phyloP scores from a whole-genome alignment of 495 filamentous ascomycete genomes.

The Aspergillus funiculosus region DNA sequence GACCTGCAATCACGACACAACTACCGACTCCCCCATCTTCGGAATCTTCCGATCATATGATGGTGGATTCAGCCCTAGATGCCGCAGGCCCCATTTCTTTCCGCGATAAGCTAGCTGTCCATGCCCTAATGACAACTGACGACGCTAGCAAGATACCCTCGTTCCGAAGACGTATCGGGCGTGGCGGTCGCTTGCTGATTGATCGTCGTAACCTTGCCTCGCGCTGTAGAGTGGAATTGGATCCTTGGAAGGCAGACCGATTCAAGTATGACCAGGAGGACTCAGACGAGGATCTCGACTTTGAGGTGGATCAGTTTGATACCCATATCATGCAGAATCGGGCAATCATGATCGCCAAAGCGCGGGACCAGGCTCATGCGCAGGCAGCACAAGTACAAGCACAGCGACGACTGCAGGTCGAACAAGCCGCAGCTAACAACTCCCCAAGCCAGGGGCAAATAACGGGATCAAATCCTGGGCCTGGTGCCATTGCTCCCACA shows the following conservation, averaged over 20 bases:
- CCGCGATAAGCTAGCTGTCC: conserved; percentile 45
- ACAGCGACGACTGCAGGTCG: conserved; percentile 37
- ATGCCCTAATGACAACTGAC: conserved; percentile 42
- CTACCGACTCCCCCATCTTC: conserved; percentile 83
- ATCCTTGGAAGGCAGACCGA: conserved; percentile 55
- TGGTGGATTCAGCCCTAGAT: conserved; percentile 41
- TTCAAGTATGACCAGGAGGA: conserved; percentile 74
- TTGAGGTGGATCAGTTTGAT: conserved; percentile 66
- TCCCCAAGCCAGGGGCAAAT: conserved; percentile 25
- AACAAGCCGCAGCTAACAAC: conserved; percentile 34
- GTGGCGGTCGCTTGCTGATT: conserved; percentile 73
- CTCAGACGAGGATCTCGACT: conserved; percentile 65
- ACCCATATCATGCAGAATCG: conserved; percentile 66
- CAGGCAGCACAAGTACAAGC: conserved; percentile 40
- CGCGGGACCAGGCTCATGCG: conserved; percentile 45
- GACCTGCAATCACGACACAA: conserved; percentile 75
- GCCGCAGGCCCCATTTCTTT: conserved; percentile 39
- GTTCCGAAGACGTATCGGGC: conserved; percentile 66
- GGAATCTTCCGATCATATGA: conserved; percentile 56
- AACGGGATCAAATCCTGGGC: conserved; percentile 32
- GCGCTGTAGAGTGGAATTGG: conserved; percentile 46
- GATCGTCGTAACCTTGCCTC: conserved; percentile 59
- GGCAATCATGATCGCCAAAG: conserved; percentile 56
- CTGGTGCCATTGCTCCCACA: conserved; percentile 27
- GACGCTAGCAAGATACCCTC: conserved; percentile 48